These are phyloP conservation scores for Fusarium humuli DNA, from an alignment of 2,329 filamentous ascomycete genomes.

Conservation along the genomic window DNA sequence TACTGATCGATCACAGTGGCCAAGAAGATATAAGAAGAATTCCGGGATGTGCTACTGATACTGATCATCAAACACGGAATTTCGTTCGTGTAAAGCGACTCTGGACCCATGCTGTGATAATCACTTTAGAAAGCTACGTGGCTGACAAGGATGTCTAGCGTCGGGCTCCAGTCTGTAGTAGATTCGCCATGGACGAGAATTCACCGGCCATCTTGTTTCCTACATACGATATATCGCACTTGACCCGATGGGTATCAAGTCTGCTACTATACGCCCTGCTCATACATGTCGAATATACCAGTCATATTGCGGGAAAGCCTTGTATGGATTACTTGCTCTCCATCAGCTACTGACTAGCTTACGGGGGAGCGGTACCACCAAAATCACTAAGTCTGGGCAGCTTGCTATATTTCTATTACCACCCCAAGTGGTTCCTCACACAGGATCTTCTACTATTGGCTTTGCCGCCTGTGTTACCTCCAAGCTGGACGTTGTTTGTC, in stretches of 20 bases:
- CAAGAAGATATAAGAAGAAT: neutral
- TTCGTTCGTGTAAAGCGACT: neutral
- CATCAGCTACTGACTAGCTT: neutral
- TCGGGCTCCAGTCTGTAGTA: neutral
- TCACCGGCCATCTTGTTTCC: neutral
- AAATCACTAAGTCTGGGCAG: constrained; percentile 5
- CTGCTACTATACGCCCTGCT: neutral
- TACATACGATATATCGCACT: neutral
- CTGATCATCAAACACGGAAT: neutral
- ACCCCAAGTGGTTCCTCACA: constrained; percentile 7
- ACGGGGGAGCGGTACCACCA: neutral
- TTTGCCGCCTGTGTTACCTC: neutral
- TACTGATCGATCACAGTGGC: neutral
- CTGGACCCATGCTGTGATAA: neutral
- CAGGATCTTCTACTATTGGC: constrained; percentile 7
- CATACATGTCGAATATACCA: neutral
- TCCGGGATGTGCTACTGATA: neutral
- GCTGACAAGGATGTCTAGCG: constrained; percentile 11
- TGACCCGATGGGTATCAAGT: neutral
- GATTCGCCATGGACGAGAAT: neutral
- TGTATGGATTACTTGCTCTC: neutral
- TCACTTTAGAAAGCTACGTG: neutral
- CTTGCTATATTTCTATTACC: neutral
- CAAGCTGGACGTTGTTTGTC: neutral
- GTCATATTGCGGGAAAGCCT: neutral